Evolutionary conservation across 768 basidiomycete genomes (phyloP), one percentile per base, ranked within the genome.

Genomic region (Kwoniella dendrophila): DNA sequence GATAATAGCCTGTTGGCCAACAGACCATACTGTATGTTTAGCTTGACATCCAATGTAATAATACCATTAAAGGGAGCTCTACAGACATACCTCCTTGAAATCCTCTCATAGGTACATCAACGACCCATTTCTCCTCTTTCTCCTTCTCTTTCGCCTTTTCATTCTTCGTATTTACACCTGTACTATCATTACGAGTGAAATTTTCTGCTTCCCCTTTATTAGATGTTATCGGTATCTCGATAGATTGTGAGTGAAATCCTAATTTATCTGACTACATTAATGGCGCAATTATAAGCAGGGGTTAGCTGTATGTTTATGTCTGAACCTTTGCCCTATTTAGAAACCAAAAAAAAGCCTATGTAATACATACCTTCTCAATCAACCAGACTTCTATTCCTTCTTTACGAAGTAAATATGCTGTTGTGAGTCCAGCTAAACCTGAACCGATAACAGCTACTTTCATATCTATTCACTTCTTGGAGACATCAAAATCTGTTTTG

Each of bases 21-120:
- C n/a, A n/a, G n/a, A n/a, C n/a, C n/a, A n/a, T n/a, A n/a, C n/a
- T n/a, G n/a, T n/a, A n/a, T n/a, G n/a, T n/a, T n/a, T n/a, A n/a
- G n/a, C n/a, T n/a, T n/a, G n/a, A n/a, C n/a, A n/a, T n/a, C n/a
- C n/a, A n/a, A n/a, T n/a, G n/a, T n/a, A n/a, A n/a, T n/a, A n/a
- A n/a, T n/a, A 33, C 62, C 49, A 60, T 50, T 32, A 14, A 49
- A 22, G 33, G 61, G 41, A 49, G 44, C 44, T 45, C n/a, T n/a
- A 22, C 3, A 34, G 30, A 64, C 84, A 52, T 56, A 86, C 88
- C 88, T 80, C 86, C 86, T 82, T 90, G 88, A 72, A 90, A 90
- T 0, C 86, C 86, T 40, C 89, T 80, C 89, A 90, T 90, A 0
- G 89, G 89, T 0, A 90, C 88, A 71, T 90, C 89, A 2, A 90